These are phyloP conservation scores for Penicillium sp. DNA, from an alignment of 2,329 filamentous ascomycete species.

Conservation along the genomic window DNA sequence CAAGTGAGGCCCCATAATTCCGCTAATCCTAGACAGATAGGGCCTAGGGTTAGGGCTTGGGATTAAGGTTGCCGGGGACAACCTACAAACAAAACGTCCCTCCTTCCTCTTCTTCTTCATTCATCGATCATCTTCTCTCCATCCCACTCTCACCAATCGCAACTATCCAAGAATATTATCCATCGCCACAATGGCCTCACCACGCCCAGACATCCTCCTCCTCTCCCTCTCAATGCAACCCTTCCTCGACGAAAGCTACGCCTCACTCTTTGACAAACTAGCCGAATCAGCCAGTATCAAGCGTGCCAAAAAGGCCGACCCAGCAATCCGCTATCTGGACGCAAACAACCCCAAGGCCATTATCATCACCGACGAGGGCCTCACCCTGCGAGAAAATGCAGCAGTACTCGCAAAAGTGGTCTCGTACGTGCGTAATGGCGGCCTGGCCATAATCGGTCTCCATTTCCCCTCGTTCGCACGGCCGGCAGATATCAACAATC, in stretches of 20 bases:
- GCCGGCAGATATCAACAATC: not conserved
- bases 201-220: constrained; percentile 2
- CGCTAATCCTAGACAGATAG: too few relatives aligned
- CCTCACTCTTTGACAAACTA: not conserved
- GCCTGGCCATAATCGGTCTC: not conserved
- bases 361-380: not conserved
- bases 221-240: not conserved
- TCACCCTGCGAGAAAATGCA: not conserved
- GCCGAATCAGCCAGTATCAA: not conserved
- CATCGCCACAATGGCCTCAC: not conserved
- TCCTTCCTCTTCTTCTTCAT: too few relatives aligned
- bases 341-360: not conserved
- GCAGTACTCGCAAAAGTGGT: not conserved
- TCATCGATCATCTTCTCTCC: too few relatives aligned
- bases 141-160: too few relatives aligned
- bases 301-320: not conserved
- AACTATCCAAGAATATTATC: too few relatives aligned
- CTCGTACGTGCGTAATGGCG: not conserved
- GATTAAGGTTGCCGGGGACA: too few relatives aligned
- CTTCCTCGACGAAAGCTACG: not conserved
- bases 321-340: not conserved
- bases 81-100: too few relatives aligned
- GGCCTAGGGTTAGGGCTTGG: too few relatives aligned
- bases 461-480: not conserved
- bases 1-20: too few relatives aligned